Evolutionary conservation across 441 rosid genomes (phyloP).

Genomic region (Syzygium syzygioides): DNA sequence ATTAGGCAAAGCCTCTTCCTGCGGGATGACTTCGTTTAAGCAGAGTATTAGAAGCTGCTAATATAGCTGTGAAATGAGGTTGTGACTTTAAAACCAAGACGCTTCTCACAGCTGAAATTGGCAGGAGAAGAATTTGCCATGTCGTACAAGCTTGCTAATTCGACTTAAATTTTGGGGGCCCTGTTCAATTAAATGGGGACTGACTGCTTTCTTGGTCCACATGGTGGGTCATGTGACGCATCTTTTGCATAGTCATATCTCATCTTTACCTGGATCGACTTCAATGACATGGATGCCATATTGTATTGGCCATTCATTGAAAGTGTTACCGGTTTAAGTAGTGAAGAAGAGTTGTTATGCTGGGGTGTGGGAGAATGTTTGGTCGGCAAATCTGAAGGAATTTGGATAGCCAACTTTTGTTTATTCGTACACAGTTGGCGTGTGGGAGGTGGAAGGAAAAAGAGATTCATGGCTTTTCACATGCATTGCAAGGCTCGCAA

Average conservation of each 20-base stretch:
- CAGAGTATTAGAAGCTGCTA: not conserved
- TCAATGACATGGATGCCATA: not conserved
- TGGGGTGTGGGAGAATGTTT: not conserved
- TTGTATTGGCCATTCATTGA: not conserved
- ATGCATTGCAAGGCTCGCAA: not conserved
- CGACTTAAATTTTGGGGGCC: not conserved
- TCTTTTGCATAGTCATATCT: not conserved
- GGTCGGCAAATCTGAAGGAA: not conserved
- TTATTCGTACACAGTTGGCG: not conserved
- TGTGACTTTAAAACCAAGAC: not conserved
- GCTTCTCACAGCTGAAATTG: not conserved
- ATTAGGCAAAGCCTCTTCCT: not conserved
- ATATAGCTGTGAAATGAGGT: not conserved
- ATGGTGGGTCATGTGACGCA: not conserved
- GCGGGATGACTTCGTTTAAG: not conserved
- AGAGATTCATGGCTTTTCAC: not conserved
- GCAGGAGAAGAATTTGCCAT: not conserved
- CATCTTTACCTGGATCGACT: not conserved
- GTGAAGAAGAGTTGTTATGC: not conserved
- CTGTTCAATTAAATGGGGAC: not conserved
- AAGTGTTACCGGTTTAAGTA: not conserved
- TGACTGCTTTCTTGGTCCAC: not conserved
- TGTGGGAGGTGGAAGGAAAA: not conserved
- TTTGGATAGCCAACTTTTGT: not conserved
- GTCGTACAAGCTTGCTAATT: not conserved